Evolutionary conservation across 2,329 filamentous ascomycete genomes (phyloP).

Genomic region (Exserohilum rostratum): DNA sequence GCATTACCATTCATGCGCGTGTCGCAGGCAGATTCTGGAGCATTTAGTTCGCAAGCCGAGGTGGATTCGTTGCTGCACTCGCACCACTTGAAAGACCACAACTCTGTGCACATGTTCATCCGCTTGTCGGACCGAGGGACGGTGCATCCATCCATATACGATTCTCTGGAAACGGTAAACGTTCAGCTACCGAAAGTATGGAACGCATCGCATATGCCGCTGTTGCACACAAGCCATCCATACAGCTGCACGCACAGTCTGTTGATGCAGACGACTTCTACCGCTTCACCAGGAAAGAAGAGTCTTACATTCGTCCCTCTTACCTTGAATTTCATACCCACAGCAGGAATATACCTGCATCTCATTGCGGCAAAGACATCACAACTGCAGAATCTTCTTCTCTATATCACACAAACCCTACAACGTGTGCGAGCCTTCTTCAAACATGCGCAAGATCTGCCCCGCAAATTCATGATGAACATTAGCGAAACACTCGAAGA

Average conservation of each 20-base stretch:
- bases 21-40: slow-evolving; percentile 41
- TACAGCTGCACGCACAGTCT: slow-evolving; percentile 78
- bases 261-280: slow-evolving; percentile 59
- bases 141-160: slow-evolving; percentile 81
- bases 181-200: slow-evolving; percentile 59
- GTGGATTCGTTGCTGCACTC: slow-evolving; percentile 50
- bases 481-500: slow-evolving; percentile 77
- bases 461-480: slow-evolving; percentile 75
- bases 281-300: slow-evolving; percentile 32
- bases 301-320: slow-evolving; percentile 64
- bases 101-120: slow-evolving; percentile 79
- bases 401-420: slow-evolving; percentile 83
- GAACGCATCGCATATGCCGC: slow-evolving; percentile 55
- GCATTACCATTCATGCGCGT: slow-evolving; percentile 41
- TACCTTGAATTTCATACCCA: slow-evolving; percentile 81
- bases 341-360: slow-evolving; percentile 79
- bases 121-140: slow-evolving; percentile 73
- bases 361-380: slow-evolving; percentile 86
- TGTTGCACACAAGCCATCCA: slow-evolving; percentile 73
- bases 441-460: slow-evolving; percentile 80
- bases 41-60: slow-evolving; percentile 48
- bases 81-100: slow-evolving; percentile 66
- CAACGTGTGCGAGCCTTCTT: slow-evolving; percentile 81
- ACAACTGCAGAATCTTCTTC: slow-evolving; percentile 81
- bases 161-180: slow-evolving; percentile 79